Percentiles rank a stretch among this genome's conserved stretches.
Conservation (phyloP, 2,329 filamentous ascomycete species). For the Xylariaceae sp. region DNA sequence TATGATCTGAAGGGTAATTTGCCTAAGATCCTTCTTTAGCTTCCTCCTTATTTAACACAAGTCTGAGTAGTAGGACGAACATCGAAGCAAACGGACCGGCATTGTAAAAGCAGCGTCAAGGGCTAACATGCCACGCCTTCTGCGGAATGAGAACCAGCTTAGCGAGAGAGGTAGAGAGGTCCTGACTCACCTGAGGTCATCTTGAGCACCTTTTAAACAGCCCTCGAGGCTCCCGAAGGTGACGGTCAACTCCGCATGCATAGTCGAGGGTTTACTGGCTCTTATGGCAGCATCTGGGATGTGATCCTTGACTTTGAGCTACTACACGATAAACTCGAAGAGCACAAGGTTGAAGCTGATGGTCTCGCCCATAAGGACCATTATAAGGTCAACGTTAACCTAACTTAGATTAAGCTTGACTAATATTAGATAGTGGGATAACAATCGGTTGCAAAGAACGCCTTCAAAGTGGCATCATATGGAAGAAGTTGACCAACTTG, state of each 20-base stretch:
- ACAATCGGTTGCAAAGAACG: too few relatives aligned
- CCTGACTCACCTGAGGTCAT: neutral
- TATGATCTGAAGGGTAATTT: neutral
- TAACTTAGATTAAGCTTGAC: neutral
- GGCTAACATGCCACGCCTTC: neutral
- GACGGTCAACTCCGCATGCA: neutral
- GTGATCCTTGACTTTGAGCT: neutral
- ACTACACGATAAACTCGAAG: neutral
- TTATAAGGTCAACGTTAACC: neutral
- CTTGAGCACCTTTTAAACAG: neutral
- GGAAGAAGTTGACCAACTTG: too few relatives aligned
- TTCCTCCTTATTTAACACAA: neutral
- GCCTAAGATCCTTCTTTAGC: neutral
- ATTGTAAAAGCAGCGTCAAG: neutral
- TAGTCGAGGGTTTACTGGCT: neutral
- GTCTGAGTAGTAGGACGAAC: neutral
- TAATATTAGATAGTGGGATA: too few relatives aligned
- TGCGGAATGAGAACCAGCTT: neutral
- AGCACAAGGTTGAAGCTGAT: neutral
- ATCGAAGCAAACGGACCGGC: neutral
- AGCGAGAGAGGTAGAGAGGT: neutral
- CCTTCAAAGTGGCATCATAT: too few relatives aligned
- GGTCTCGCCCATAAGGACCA: neutral
- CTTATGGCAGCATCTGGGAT: conserved; percentile 4
- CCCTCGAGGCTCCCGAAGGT: neutral